Evolutionary conservation across 495 filamentous ascomycete genomes (phyloP), one percentile per base, ranked within the genome.

Genomic region (Amorphotheca resinae): DNA sequence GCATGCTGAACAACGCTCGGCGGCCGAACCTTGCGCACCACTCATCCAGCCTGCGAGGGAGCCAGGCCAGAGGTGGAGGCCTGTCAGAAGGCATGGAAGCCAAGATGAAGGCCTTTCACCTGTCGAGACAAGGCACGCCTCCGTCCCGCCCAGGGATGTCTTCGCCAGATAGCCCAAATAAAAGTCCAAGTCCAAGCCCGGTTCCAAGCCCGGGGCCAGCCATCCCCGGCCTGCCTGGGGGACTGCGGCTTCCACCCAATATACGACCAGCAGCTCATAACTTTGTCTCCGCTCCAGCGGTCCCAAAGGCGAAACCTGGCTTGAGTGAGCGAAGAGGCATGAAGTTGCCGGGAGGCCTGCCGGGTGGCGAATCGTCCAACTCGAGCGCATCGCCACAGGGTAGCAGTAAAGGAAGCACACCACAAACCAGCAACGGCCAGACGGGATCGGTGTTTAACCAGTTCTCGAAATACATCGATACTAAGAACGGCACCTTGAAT

Each of bases 381-480:
- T 21, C 15, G 2, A 28, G 35, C 20, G 33, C 43, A n/a, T 34
- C 42, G 15, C 20, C 32, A 15, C 3, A 31, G 21, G 21, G 38
- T 2, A 41, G 48, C 30, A 41, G 45, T 11, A 53, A 53, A 28
- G 42, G 44, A 12, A 41, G 36, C 32, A 21, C 37, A 41, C 50
- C 47, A 0, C 21, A 36, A 48, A 50, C 44, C 39, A 48, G 43
- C 41, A 45, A 44, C 21, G 57, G 56, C 2, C 25, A 47, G 11
- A 20, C 43, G 32, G 77, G 78, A 39, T 81, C 82, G 2, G 73
- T 82, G 36, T 79, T 99, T 57, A 87, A 79, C 61, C 88, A 94
- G 59, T 96, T 93, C 62, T 78, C 87, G 8, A 76, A 95, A 41
- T 89, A 81, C 50, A 84, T 99, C 46, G 85, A 99, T 55, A 80